Evolutionary conservation across 495 filamentous ascomycete genomes (phyloP).

Genomic region (Xanthoparmelia taractica): DNA sequence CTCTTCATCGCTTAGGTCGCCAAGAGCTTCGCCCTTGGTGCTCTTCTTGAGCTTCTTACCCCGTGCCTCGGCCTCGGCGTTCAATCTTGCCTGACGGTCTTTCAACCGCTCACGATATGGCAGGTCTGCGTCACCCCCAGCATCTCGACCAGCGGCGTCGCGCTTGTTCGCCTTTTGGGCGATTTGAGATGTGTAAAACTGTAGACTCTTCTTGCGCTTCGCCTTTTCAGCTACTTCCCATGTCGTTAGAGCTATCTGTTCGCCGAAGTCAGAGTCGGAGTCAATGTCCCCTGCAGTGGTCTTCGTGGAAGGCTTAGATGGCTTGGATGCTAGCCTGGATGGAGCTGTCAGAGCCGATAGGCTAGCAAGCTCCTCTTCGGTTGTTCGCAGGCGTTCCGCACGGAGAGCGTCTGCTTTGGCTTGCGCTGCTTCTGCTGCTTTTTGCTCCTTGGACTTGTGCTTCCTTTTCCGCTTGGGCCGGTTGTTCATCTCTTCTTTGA

Average conservation of each 20-base stretch:
- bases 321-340: constrained; percentile 31
- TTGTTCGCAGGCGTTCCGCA: constrained; percentile 46
- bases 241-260: constrained; percentile 52
- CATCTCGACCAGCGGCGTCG: constrained; percentile 66
- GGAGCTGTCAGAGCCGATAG: constrained; percentile 39
- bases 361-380: constrained; percentile 65
- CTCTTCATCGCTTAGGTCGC: constrained; percentile 55
- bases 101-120: constrained; percentile 79
- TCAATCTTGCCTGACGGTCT: constrained; percentile 77
- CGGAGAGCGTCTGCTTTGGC: constrained; percentile 47
- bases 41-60: constrained; percentile 54
- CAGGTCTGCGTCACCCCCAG: constrained; percentile 87
- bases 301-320: constrained; percentile 31
- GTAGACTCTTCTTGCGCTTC: constrained; percentile 73
- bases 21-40: constrained; percentile 52
- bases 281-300: constrained; percentile 28
- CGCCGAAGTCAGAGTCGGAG: constrained; percentile 59
- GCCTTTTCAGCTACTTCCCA: constrained; percentile 75
- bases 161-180: constrained; percentile 86
- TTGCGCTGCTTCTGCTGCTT: constrained; percentile 42
- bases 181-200: constrained; percentile 95
- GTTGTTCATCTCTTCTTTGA: constrained; percentile 1
- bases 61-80: constrained; percentile 75
- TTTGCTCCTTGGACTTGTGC: constrained; percentile 46
- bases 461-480: constrained; percentile 29